phyloP scores from a whole-genome alignment of 306 rosid genomes.

The Ochetophila trinervis region DNA sequence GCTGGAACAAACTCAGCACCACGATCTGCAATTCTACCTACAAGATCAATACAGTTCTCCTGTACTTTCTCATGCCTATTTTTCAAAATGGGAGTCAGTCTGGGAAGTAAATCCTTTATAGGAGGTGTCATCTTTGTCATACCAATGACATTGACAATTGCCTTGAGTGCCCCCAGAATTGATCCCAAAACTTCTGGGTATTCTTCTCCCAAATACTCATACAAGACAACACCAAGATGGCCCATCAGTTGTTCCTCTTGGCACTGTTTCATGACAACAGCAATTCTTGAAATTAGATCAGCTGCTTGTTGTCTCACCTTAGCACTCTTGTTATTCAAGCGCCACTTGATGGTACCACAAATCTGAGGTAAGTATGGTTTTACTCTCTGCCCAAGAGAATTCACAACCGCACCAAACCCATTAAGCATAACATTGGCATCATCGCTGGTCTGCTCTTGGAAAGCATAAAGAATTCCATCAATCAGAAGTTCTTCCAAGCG shows the following conservation, averaged over 20 bases:
- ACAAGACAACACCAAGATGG: constrained; percentile 94
- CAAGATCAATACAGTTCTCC: constrained; percentile 93
- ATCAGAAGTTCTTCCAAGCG: constrained; percentile 91
- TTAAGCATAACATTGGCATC: constrained; percentile 98
- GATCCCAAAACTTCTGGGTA: constrained; percentile 96
- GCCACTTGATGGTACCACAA: constrained; percentile 98
- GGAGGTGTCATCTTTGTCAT: constrained; percentile 99
- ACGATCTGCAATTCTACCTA: constrained; percentile 95
- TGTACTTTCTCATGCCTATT: constrained; percentile 97
- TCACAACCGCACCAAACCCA: constrained; percentile 92
- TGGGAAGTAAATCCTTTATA: constrained; percentile 89
- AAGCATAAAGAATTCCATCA: constrained; percentile 93
- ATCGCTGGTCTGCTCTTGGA: constrained; percentile 99
- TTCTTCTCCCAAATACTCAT: constrained; percentile 95
- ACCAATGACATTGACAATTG: constrained; percentile 95
- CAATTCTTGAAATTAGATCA: constrained; percentile 90
- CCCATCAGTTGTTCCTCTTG: constrained; percentile 97
- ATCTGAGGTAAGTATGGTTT: constrained; percentile 93
- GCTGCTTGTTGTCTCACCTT: constrained; percentile 98
- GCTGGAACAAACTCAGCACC: constrained; percentile 98
- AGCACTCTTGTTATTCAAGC: constrained; percentile 93
- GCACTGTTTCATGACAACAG: constrained; percentile 98
- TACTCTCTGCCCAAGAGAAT: constrained; percentile 93
- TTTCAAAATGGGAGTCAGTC: constrained; percentile 91
- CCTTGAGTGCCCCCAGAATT: constrained; percentile 89